Evolutionary conservation across 495 filamentous ascomycete species (phyloP).

Genomic region (Jackrogersella multiformis): DNA sequence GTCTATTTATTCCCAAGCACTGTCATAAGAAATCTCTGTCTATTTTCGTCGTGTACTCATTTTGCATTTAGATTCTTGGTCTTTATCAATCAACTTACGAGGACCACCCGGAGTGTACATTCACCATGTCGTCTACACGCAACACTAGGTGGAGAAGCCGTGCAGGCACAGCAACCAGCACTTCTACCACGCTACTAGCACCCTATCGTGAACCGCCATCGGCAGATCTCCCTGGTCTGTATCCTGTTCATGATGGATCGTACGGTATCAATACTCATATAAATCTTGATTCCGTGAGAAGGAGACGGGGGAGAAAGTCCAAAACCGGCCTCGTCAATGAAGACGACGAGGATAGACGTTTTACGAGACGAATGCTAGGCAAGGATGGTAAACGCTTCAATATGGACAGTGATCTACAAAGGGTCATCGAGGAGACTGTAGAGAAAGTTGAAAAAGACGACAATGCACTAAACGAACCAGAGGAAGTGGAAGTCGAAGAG

Average conservation of each 20-base stretch:
- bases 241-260: slow-evolving; percentile 44
- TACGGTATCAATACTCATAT: slow-evolving; percentile 45
- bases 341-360: slow-evolving; percentile 36
- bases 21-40: background rate
- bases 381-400: slow-evolving; percentile 14
- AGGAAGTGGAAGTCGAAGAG: too few species aligned
- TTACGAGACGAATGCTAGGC: slow-evolving; percentile 14
- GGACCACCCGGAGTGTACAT: background rate
- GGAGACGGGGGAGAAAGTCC: slow-evolving; percentile 21
- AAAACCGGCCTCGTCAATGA: slow-evolving; percentile 22
- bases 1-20: background rate
- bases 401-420: slow-evolving; percentile 39
- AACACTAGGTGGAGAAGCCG: slow-evolving; percentile 42
- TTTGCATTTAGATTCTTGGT: background rate
- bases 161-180: slow-evolving; percentile 12
- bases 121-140: slow-evolving; percentile 44
- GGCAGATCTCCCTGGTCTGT: slow-evolving; percentile 38
- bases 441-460: slow-evolving; percentile 13
- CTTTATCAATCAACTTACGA: background rate
- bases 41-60: background rate
- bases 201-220: slow-evolving; percentile 24
- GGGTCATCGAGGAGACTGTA: slow-evolving; percentile 22
- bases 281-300: slow-evolving; percentile 19
- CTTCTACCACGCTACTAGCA: slow-evolving; percentile 8
- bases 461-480: too few species aligned